Conservation (phyloP, 805 yeast species). For the Saccharomycopsis sp. region DNA sequence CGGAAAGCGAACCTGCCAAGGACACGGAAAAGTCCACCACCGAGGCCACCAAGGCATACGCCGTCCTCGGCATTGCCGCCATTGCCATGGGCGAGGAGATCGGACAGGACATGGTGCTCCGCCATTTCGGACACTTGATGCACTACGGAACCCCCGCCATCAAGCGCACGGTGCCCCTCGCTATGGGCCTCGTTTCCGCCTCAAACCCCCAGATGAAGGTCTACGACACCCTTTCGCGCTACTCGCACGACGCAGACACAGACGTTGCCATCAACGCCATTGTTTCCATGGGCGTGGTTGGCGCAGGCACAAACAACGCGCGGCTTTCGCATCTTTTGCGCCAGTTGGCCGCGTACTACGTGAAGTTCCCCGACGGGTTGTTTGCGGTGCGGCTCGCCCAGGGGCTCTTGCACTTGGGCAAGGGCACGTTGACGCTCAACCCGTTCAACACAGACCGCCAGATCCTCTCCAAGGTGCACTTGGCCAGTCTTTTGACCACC, state of each 20-base stretch:
- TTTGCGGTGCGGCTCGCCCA: slow-evolving; percentile 93
- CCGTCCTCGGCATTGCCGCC: slow-evolving; percentile 89
- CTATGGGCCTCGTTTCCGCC: slow-evolving; percentile 93
- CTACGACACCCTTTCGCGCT: slow-evolving; percentile 90
- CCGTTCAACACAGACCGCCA: slow-evolving; percentile 88
- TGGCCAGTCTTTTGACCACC: slow-evolving; percentile 84
- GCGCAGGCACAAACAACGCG: slow-evolving; percentile 98
- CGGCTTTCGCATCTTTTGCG: slow-evolving; percentile 92
- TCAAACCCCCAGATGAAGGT: slow-evolving; percentile 96
- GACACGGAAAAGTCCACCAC: slow-evolving; percentile 24
- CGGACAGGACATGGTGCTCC: slow-evolving; percentile 94
- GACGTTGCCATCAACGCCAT: slow-evolving; percentile 94
- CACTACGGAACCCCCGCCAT: slow-evolving; percentile 92
- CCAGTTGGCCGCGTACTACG: slow-evolving; percentile 89
- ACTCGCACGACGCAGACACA: slow-evolving; percentile 90
- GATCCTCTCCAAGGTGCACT: slow-evolving; percentile 77
- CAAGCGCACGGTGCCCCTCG: slow-evolving; percentile 91
- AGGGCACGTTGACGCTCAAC: slow-evolving; percentile 85
- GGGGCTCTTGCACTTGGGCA: slow-evolving; percentile 91
- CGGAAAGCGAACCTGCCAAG: slow-evolving; percentile 9
- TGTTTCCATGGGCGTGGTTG: slow-evolving; percentile 95
- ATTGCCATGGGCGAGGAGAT: slow-evolving; percentile 97
- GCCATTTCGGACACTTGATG: slow-evolving; percentile 96
- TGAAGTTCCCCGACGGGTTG: slow-evolving; percentile 81
- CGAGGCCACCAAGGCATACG: slow-evolving; percentile 53